Evolutionary conservation across 352 stramenopile genomes (phyloP).

Genomic region (Bremia lactucae): DNA sequence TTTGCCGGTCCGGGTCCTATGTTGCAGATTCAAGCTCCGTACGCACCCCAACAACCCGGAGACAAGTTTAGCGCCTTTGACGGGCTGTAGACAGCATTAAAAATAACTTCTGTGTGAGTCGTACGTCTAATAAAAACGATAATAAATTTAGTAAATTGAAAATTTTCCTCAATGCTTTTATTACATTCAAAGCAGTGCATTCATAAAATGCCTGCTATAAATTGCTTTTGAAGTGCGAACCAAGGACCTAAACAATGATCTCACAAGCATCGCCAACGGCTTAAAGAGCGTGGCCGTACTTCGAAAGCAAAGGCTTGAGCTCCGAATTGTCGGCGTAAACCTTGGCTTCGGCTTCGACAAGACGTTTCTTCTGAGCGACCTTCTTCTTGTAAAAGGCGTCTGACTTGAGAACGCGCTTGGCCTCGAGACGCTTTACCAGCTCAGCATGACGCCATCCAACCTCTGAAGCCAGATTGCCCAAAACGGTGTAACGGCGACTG

Average conservation of each 20-base stretch:
- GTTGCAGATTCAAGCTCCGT: slow-evolving; percentile 62
- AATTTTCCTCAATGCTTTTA: slow-evolving; percentile 33
- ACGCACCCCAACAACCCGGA: slow-evolving; percentile 30
- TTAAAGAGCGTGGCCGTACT: slow-evolving; percentile 74
- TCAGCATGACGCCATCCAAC: slow-evolving; percentile 97
- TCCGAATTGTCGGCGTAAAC: slow-evolving; percentile 77
- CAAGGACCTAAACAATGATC: slow-evolving; percentile 20
- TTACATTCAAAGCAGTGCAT: slow-evolving; percentile 24
- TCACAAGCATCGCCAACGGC: slow-evolving; percentile 7
- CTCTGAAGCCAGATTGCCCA: slow-evolving; percentile 90
- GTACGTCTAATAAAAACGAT: background rate
- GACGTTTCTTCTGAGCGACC: slow-evolving; percentile 85
- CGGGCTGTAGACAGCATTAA: slow-evolving; percentile 34
- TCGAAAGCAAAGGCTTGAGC: slow-evolving; percentile 78
- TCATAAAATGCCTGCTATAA: slow-evolving; percentile 10
- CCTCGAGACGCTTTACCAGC: slow-evolving; percentile 90
- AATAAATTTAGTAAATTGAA: slow-evolving; percentile 4
- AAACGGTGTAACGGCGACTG: slow-evolving; percentile 90
- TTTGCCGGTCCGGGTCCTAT: slow-evolving; percentile 48
- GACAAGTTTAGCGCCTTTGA: slow-evolving; percentile 81
- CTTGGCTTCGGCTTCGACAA: slow-evolving; percentile 82
- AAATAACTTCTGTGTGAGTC: slow-evolving; percentile 24
- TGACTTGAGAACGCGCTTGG: slow-evolving; percentile 89
- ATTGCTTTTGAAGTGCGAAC: slow-evolving; percentile 19
- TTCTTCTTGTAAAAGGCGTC: slow-evolving; percentile 98